Conservation (phyloP, 805 yeast genomes). For the Ogataea zsoltii region DNA sequence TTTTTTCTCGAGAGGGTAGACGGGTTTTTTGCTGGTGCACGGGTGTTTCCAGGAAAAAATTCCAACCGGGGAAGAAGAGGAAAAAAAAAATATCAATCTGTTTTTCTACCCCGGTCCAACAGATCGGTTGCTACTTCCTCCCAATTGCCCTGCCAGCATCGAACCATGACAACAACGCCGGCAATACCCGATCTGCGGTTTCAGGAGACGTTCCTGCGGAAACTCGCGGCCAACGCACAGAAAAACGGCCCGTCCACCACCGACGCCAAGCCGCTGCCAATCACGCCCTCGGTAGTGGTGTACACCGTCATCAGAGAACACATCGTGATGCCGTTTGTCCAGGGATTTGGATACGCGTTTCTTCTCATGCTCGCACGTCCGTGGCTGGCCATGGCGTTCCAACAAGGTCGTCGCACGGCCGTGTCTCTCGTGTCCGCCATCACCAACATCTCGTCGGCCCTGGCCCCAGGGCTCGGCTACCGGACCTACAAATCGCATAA, state of each 20-base stretch:
- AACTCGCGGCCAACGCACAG: slow-evolving; percentile 31
- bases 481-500: slow-evolving; percentile 8
- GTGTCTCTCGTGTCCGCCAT: slow-evolving; percentile 16
- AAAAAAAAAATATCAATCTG: too few species aligned
- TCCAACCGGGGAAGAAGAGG: not conserved
- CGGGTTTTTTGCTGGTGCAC: slow-evolving; percentile 6
- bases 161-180: not conserved
- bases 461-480: slow-evolving; percentile 5
- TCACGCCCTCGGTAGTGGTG: slow-evolving; percentile 46
- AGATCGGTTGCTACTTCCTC: not conserved
- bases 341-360: slow-evolving; percentile 50
- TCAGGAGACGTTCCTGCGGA: slow-evolving; percentile 57
- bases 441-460: slow-evolving; percentile 10
- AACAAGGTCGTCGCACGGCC: slow-evolving; percentile 27
- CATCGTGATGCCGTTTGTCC: slow-evolving; percentile 55
- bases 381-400: slow-evolving; percentile 26
- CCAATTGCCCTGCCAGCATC: not conserved
- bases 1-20: not conserved
- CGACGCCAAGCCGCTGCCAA: slow-evolving; percentile 19
- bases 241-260: slow-evolving; percentile 12
- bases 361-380: slow-evolving; percentile 40
- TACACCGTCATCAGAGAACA: slow-evolving; percentile 55
- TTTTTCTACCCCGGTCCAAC: too few species aligned
- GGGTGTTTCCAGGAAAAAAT: slow-evolving; percentile 1
- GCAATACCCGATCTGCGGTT: slow-evolving; percentile 65